Conservation (phyloP, 1,284 basidiomycete species). For the Sporisorium scitamineum region DNA sequence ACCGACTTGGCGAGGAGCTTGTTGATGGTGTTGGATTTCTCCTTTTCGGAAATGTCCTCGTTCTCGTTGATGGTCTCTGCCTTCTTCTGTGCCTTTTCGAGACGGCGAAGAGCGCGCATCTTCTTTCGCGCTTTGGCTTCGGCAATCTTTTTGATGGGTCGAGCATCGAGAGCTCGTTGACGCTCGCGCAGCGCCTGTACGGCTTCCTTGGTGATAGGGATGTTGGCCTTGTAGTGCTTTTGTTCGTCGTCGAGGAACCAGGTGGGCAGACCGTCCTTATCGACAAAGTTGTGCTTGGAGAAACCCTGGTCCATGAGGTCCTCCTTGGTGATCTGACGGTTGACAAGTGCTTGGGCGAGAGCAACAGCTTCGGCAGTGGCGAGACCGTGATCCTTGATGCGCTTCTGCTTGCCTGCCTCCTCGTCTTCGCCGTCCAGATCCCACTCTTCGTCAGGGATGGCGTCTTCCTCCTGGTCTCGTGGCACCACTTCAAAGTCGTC, state of each 20-base stretch:
- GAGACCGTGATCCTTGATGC: constrained; percentile 84
- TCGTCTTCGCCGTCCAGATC: constrained; percentile 80
- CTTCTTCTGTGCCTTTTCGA: constrained; percentile 95
- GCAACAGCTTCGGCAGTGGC: constrained; percentile 91
- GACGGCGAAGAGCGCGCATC: constrained; percentile 82
- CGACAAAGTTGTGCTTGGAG: constrained; percentile 85
- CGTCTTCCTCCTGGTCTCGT: constrained; percentile 74
- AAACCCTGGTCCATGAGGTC: constrained; percentile 95
- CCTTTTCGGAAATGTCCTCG: constrained; percentile 79
- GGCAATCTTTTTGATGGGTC: constrained; percentile 98
- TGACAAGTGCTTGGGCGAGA: constrained; percentile 90
- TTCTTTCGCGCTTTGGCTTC: constrained; percentile 99
- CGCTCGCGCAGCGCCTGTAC: constrained; percentile 85
- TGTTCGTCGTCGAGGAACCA: constrained; percentile 99
- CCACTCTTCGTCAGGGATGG: constrained; percentile 84
- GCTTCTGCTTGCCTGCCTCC: constrained; percentile 79
- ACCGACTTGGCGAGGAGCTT: constrained; percentile 82
- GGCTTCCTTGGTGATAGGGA: constrained; percentile 97
- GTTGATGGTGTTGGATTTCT: constrained; percentile 93
- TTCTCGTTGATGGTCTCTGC: constrained; percentile 94
- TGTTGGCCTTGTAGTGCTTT: constrained; percentile 91
- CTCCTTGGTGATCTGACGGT: constrained; percentile 88
- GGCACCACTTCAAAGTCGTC: constrained; percentile 65
- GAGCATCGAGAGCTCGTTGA: constrained; percentile 92
- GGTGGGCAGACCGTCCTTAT: constrained; percentile 88